A percentile compares a stretch with the other conserved stretches of the same genome.
These are phyloP conservation scores for Cryptococcus sp. DNA, from an alignment of 1,284 basidiomycete genomes.

Conservation along the genomic window DNA sequence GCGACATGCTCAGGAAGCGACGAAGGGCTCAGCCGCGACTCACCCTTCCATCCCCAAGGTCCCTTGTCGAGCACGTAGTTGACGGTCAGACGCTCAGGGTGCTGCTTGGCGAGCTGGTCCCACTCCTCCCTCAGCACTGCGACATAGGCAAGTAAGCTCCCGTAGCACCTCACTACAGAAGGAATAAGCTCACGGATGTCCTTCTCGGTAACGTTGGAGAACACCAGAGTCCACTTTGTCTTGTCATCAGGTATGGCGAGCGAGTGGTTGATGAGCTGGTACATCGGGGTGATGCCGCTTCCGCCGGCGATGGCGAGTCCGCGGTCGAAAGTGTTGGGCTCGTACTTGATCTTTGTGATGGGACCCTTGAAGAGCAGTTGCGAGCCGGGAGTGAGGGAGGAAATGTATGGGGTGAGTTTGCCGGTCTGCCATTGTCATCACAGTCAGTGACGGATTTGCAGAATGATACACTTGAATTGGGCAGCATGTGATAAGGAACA, in stretches of 20 bases:
- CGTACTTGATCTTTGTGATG: slow-evolving; percentile 77
- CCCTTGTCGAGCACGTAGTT: slow-evolving; percentile 86
- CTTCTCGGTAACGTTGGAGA: slow-evolving; percentile 83
- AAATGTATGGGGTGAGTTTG: slow-evolving; percentile 76
- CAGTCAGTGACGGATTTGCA: neutral
- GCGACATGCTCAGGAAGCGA: no score
- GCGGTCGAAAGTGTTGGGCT: slow-evolving; percentile 80
- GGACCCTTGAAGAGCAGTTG: slow-evolving; percentile 88
- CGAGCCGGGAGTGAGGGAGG: slow-evolving; percentile 73
- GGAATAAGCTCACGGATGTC: slow-evolving; percentile 65
- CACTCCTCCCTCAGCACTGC: slow-evolving; percentile 74
- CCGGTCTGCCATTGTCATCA: slow-evolving; percentile 58
- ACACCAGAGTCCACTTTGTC: slow-evolving; percentile 92
- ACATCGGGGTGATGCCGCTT: slow-evolving; percentile 57
- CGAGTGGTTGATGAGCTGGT: slow-evolving; percentile 68
- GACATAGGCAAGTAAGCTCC: neutral
- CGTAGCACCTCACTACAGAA: neutral
- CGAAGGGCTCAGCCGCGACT: no score
- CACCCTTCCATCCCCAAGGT: slow-evolving; percentile 69
- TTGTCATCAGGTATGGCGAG: slow-evolving; percentile 74
- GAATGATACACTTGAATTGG: neutral
- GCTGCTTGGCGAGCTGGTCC: slow-evolving; percentile 69
- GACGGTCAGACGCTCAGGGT: slow-evolving; percentile 70
- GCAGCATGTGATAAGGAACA: no score
- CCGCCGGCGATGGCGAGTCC: slow-evolving; percentile 84